A percentile compares a stretch with the other conserved stretches of the same genome.
Conservation (phyloP, 2,329 filamentous ascomycete genomes). For the Passalora sequoiae region DNA sequence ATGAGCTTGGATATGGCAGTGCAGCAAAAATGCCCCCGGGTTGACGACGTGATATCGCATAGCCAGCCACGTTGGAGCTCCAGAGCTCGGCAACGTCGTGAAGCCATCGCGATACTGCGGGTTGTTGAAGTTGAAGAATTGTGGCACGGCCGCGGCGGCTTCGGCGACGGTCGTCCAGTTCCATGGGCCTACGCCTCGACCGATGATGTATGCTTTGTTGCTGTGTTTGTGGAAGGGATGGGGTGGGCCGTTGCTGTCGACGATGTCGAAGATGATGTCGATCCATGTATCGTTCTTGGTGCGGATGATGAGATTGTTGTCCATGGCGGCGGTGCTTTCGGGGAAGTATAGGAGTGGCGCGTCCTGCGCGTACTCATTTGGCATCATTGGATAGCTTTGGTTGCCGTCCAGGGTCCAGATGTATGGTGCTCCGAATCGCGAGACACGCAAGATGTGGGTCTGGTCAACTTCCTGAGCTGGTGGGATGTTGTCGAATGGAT, state of each 20-base stretch:
- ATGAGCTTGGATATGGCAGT: slow-evolving; percentile 50
- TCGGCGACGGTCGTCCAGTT: slow-evolving; percentile 51
- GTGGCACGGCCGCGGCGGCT: slow-evolving; percentile 43
- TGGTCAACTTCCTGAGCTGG: neutral
- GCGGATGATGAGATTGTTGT: slow-evolving; percentile 13
- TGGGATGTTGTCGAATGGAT: slow-evolving; percentile 1
- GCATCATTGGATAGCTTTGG: neutral
- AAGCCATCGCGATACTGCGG: slow-evolving; percentile 53
- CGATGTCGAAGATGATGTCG: slow-evolving; percentile 30
- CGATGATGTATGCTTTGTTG: slow-evolving; percentile 56
- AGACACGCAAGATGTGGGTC: neutral
- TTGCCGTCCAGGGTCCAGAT: slow-evolving; percentile 1
- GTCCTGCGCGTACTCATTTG: slow-evolving; percentile 2
- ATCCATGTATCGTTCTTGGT: slow-evolving; percentile 34
- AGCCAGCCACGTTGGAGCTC: slow-evolving; percentile 37
- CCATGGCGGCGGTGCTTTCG: slow-evolving; percentile 7
- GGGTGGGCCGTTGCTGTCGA: slow-evolving; percentile 25
- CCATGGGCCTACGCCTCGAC: slow-evolving; percentile 45
- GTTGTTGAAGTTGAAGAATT: slow-evolving; percentile 53
- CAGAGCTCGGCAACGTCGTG: slow-evolving; percentile 8
- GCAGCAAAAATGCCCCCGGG: slow-evolving; percentile 46
- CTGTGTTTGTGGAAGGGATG: slow-evolving; percentile 63
- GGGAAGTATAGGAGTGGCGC: slow-evolving; percentile 14
- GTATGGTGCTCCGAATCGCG: neutral
- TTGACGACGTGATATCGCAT: slow-evolving; percentile 44